A percentile compares a stretch with the other conserved stretches of the same genome.
phyloP scores from a whole-genome alignment of 2,329 filamentous ascomycete species.

The Colletotrichum costaricense region DNA sequence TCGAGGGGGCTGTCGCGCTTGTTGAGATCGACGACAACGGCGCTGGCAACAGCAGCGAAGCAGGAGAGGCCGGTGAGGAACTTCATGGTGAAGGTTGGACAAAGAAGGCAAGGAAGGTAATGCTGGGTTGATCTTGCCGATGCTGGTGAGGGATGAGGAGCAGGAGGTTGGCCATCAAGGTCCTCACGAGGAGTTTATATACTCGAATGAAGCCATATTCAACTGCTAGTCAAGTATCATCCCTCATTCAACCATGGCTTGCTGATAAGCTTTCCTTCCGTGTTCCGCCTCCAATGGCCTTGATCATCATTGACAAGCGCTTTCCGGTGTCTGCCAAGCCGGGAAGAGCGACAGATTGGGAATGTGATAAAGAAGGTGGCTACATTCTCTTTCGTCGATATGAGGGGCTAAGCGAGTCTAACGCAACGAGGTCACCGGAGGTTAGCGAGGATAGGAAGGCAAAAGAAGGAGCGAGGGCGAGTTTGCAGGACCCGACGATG shows the following conservation, averaged over 20 bases:
- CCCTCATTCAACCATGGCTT: neutral
- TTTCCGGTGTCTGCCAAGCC: slow-evolving; percentile 4
- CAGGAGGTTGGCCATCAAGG: neutral
- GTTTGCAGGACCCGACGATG: neutral
- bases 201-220: neutral
- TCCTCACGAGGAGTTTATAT: slow-evolving; percentile 11
- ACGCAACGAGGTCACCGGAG: slow-evolving; percentile 1
- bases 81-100: slow-evolving; percentile 48
- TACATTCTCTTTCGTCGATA: neutral
- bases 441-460: slow-evolving; percentile 19
- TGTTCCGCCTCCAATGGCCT: neutral
- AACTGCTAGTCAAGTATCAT: neutral
- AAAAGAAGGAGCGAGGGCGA: slow-evolving; percentile 11
- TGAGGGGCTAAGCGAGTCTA: neutral
- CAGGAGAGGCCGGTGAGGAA: slow-evolving; percentile 48
- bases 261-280: too few species aligned
- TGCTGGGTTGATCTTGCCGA: slow-evolving; percentile 3
- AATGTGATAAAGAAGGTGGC: neutral
- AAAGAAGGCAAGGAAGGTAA: neutral
- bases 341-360: slow-evolving; percentile 12
- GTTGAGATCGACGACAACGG: slow-evolving; percentile 45
- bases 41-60: slow-evolving; percentile 49
- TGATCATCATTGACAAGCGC: neutral
- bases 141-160: slow-evolving; percentile 13
- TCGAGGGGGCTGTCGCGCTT: slow-evolving; percentile 55